A percentile compares a stretch with the other conserved stretches of the same genome.
These are phyloP conservation scores for Viola pubescens DNA, from an alignment of 441 rosid genomes.

Conservation along the genomic window DNA sequence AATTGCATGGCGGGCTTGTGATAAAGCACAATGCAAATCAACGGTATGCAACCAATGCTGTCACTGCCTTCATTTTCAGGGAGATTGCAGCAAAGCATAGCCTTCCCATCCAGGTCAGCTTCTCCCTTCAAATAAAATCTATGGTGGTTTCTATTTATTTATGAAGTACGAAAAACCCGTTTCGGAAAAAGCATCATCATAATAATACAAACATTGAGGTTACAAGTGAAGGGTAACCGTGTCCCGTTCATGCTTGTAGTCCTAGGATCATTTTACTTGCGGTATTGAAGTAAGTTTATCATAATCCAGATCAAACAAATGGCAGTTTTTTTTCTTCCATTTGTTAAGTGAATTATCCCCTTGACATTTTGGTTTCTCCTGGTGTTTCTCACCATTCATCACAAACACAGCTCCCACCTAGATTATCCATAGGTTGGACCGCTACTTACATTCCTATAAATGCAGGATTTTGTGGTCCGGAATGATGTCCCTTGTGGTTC, in stretches of 20 bases:
- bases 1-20: slow-evolving; percentile 97
- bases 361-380: background rate
- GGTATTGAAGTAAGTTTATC: background rate
- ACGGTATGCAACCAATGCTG: slow-evolving; percentile 90
- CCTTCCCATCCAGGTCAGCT: slow-evolving; percentile 72
- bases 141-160: background rate
- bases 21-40: slow-evolving; percentile 96
- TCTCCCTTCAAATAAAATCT: background rate
- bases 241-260: background rate
- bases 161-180: too few species aligned
- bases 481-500: slow-evolving; percentile 95
- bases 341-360: background rate
- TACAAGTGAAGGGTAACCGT: too few species aligned
- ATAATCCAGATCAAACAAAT: background rate
- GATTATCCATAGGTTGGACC: too few species aligned
- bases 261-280: background rate
- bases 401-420: background rate
- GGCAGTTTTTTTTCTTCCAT: background rate
- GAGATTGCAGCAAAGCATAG: slow-evolving; percentile 73
- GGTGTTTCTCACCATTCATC: background rate
- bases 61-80: slow-evolving; percentile 73
- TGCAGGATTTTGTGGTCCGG: slow-evolving; percentile 94
- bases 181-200: too few species aligned
- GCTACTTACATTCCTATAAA: background rate
- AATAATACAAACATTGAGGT: too few species aligned